A percentile compares a stretch with the other conserved stretches of the same genome.
Evolutionary conservation across 176 grass and related monocot genomes (phyloP).

Genomic region (Triticum urartu): DNA sequence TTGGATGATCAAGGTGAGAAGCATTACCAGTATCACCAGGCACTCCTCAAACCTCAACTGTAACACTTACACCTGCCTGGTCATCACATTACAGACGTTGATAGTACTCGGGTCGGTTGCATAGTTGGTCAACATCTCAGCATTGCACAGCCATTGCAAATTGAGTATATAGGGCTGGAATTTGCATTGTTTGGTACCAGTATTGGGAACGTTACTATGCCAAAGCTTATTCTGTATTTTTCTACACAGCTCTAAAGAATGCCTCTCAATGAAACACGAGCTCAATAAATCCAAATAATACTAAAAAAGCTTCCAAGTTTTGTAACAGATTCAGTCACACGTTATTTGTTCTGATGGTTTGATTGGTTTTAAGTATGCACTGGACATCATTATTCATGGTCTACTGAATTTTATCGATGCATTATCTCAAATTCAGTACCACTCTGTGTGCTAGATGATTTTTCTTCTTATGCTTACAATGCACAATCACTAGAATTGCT

Average conservation of each 20-base stretch:
- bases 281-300: background rate
- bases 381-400: background rate
- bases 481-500: slow-evolving; percentile 1
- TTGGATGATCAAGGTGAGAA: background rate
- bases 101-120: background rate
- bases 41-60: background rate
- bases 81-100: background rate
- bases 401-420: background rate
- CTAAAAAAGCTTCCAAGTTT: background rate
- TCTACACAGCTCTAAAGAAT: background rate
- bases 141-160: background rate
- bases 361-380: background rate
- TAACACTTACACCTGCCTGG: background rate
- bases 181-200: background rate
- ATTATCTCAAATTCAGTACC: background rate
- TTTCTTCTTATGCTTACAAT: background rate
- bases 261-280: background rate
- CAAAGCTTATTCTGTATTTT: background rate
- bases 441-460: background rate
- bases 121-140: background rate
- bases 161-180: background rate
- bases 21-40: background rate
- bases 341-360: background rate
- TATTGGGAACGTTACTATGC: background rate
- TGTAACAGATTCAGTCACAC: background rate